phyloP scores from a whole-genome alignment of 352 stramenopile species.

The Achlya hypogyna region DNA sequence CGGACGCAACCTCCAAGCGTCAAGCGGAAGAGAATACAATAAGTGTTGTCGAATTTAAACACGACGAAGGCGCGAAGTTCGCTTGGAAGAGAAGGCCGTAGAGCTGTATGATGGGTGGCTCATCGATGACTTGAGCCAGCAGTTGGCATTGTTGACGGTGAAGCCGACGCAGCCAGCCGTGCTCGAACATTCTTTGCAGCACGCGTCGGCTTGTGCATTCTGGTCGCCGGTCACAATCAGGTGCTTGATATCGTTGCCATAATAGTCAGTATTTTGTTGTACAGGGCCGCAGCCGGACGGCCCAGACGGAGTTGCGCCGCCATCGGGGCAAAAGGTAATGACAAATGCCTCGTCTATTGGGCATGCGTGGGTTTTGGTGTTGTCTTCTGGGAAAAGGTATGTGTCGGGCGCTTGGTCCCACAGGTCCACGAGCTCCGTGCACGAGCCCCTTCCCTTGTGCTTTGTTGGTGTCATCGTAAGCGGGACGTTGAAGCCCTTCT shows the following conservation, averaged over 20 bases:
- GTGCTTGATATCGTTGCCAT: background rate
- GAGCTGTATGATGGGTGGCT: background rate
- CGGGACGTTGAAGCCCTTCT: slow-evolving; percentile 47
- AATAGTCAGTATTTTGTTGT: background rate
- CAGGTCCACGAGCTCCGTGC: slow-evolving; percentile 28
- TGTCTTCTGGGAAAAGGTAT: slow-evolving; percentile 52
- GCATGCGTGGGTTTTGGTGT: slow-evolving; percentile 59
- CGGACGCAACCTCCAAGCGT: background rate
- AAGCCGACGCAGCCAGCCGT: background rate
- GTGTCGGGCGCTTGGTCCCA: slow-evolving; percentile 30
- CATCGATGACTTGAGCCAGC: background rate
- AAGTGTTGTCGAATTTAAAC: background rate
- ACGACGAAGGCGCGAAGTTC: background rate
- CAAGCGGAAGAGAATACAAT: too few species aligned
- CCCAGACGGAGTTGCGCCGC: background rate
- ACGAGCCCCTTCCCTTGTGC: slow-evolving; percentile 22
- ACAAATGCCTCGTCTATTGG: slow-evolving; percentile 28
- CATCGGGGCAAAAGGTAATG: slow-evolving; percentile 44
- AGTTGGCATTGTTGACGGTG: background rate
- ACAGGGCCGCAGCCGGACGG: background rate
- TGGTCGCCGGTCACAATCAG: background rate
- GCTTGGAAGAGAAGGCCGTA: background rate
- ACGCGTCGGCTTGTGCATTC: background rate
- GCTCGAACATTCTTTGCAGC: background rate
- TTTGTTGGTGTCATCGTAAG: slow-evolving; percentile 32